Conservation (phyloP, 164 flowering plant genomes). For the Euptelea pleiosperma region DNA sequence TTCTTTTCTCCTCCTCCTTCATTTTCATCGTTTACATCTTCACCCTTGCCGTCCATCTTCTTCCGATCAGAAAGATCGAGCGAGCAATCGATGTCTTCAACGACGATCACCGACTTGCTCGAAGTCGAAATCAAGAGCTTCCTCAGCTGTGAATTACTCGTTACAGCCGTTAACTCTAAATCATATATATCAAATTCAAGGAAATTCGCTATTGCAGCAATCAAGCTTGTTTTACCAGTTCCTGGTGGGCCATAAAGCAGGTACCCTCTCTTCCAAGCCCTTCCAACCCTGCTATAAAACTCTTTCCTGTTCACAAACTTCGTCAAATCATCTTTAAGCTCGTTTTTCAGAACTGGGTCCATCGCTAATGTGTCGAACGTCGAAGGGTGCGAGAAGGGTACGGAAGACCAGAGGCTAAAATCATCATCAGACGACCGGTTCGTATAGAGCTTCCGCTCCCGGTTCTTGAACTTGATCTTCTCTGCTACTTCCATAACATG, state of each 20-base stretch:
- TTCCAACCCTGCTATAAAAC: slow-evolving; percentile 16
- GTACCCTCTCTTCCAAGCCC: slow-evolving; percentile 26
- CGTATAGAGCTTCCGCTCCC: slow-evolving; percentile 17
- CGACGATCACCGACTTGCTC: slow-evolving; percentile 32
- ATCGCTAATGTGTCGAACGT: slow-evolving; percentile 18
- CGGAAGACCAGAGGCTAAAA: slow-evolving; percentile 10
- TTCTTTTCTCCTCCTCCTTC: too few species aligned
- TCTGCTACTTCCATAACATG: slow-evolving; percentile 15
- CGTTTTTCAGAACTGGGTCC: slow-evolving; percentile 8
- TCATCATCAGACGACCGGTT: slow-evolving; percentile 1
- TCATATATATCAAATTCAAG: slow-evolving; percentile 25
- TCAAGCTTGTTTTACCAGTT: slow-evolving; percentile 32
- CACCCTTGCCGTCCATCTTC: too few species aligned
- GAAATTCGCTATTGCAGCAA: slow-evolving; percentile 35
- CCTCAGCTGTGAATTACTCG: slow-evolving; percentile 27
- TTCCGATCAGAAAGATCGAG: too few species aligned
- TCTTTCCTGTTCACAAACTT: slow-evolving; percentile 11
- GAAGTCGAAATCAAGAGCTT: slow-evolving; percentile 28
- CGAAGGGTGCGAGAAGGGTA: slow-evolving; percentile 11
- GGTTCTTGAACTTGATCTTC: slow-evolving; percentile 10
- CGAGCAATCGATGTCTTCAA: slow-evolving; percentile 36
- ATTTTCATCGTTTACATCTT: too few species aligned
- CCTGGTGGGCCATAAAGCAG: slow-evolving; percentile 25
- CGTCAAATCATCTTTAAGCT: slow-evolving; percentile 15
- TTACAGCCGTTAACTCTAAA: slow-evolving; percentile 28